Percentiles rank a stretch among this genome's conserved stretches.
Conservation (phyloP, 371 early-diverging fungal genomes). For the Rhizomucor pusillus region DNA sequence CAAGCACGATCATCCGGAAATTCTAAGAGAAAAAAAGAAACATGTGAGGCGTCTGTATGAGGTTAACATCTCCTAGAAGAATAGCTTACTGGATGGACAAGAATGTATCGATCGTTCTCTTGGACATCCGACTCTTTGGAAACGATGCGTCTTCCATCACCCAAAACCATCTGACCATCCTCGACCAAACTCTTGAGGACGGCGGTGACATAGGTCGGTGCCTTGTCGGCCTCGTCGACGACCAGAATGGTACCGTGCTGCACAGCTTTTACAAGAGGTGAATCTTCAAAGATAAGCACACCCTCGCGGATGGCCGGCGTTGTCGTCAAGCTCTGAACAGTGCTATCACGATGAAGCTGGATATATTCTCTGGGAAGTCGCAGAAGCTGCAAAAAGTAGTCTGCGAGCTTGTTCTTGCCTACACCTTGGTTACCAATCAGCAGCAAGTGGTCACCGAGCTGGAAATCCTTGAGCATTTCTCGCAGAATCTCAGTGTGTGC, state of each 20-base stretch:
- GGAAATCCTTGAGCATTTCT: slow-evolving; percentile 74
- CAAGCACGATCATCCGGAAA: slow-evolving; percentile 85
- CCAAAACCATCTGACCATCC: slow-evolving; percentile 84
- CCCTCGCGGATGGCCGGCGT: slow-evolving; percentile 77
- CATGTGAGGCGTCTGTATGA: too few relatives aligned
- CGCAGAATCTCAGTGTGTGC: slow-evolving; percentile 68
- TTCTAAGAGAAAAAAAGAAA: too few relatives aligned
- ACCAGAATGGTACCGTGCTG: slow-evolving; percentile 71
- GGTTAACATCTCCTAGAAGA: background rate
- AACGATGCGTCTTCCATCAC: slow-evolving; percentile 80
- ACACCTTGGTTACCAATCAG: slow-evolving; percentile 83
- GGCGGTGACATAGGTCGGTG: slow-evolving; percentile 81
- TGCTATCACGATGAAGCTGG: slow-evolving; percentile 83
- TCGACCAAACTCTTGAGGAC: slow-evolving; percentile 78
- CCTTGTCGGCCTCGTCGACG: slow-evolving; percentile 89
- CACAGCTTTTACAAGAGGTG: slow-evolving; percentile 73
- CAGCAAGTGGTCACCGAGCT: slow-evolving; percentile 72
- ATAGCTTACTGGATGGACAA: slow-evolving; percentile 53
- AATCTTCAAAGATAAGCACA: slow-evolving; percentile 74
- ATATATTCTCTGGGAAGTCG: slow-evolving; percentile 81
- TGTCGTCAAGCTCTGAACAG: slow-evolving; percentile 78
- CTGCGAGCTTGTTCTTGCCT: slow-evolving; percentile 82
- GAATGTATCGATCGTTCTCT: slow-evolving; percentile 42
- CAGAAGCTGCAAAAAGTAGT: slow-evolving; percentile 75
- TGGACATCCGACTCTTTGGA: slow-evolving; percentile 47